Evolutionary conservation across 2,329 filamentous ascomycete species (phyloP).

Genomic region (Colletotrichum trifolii): DNA sequence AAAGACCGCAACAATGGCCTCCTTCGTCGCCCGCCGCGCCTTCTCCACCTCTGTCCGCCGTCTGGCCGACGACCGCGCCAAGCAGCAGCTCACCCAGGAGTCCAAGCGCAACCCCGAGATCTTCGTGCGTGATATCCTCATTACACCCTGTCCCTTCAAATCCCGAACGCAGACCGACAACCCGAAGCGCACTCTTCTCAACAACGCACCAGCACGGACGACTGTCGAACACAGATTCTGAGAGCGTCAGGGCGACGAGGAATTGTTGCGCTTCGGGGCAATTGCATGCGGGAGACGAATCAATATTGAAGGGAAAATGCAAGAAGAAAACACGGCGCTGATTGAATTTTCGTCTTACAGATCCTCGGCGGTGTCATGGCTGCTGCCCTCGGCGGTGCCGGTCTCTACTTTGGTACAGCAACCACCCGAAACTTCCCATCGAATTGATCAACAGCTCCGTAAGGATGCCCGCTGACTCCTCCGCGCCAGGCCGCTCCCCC

Average conservation of each 20-base stretch:
- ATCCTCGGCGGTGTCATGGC: conserved; percentile 93
- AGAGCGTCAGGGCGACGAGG: too few relatives aligned
- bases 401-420: conserved; percentile 83
- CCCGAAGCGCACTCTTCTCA: neutral
- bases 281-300: conserved; percentile 6
- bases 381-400: conserved; percentile 85
- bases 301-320: neutral
- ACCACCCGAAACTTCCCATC: conserved; percentile 36
- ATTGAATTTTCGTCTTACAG: conserved; percentile 57
- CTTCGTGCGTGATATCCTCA: conserved; percentile 51
- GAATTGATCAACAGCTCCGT: neutral
- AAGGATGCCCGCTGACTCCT: conserved; percentile 3
- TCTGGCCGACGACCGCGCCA: conserved; percentile 52
- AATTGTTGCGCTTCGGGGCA: neutral
- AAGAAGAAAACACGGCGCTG: conserved; percentile 14
- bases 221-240: neutral
- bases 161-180: neutral
- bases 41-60: conserved; percentile 66
- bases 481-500: conserved; percentile 77
- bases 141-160: neutral
- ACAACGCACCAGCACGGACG: neutral
- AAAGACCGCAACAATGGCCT: conserved; percentile 61
- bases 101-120: conserved; percentile 65
- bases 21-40: conserved; percentile 65
- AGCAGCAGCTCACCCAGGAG: conserved; percentile 65